A percentile compares a stretch with the other conserved stretches of the same genome.
phyloP scores from a whole-genome alignment of 306 rosid species.

The Quercus agrifolia region DNA sequence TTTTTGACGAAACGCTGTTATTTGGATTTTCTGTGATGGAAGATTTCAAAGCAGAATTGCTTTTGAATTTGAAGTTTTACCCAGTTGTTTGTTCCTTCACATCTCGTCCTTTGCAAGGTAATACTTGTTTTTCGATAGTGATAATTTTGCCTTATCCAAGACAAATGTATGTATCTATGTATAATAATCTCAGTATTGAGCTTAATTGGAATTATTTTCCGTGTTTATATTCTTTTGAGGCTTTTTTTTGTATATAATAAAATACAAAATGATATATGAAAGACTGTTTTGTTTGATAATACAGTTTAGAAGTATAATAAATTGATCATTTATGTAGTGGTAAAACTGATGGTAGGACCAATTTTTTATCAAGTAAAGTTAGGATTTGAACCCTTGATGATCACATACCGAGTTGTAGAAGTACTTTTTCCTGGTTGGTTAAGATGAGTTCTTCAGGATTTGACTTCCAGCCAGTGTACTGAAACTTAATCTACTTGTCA shows the following conservation, averaged over 20 bases:
- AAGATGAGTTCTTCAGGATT: neutral
- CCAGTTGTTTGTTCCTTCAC: constrained; percentile 35
- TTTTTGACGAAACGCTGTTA: constrained; percentile 14
- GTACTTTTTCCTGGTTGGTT: neutral
- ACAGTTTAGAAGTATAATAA: neutral
- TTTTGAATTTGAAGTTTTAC: constrained; percentile 40
- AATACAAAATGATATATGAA: neutral
- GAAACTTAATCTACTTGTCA: neutral
- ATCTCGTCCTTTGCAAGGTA: constrained; percentile 51
- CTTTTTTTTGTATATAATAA: neutral
- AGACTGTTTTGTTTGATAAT: neutral
- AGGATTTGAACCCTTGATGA: neutral
- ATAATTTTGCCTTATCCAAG: neutral
- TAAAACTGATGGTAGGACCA: too few species aligned
- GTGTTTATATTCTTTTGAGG: neutral
- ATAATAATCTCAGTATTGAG: neutral
- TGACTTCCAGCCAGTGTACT: neutral
- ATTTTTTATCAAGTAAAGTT: neutral
- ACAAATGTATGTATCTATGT: constrained; percentile 1
- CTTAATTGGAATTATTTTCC: neutral
- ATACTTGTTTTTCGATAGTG: constrained; percentile 18
- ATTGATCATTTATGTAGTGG: neutral
- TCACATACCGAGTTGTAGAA: neutral
- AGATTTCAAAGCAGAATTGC: constrained; percentile 37
- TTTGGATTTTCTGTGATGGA: constrained; percentile 34